Conservation (phyloP, 108 stramenopile genomes). For the Skeletonema grethae region DNA sequence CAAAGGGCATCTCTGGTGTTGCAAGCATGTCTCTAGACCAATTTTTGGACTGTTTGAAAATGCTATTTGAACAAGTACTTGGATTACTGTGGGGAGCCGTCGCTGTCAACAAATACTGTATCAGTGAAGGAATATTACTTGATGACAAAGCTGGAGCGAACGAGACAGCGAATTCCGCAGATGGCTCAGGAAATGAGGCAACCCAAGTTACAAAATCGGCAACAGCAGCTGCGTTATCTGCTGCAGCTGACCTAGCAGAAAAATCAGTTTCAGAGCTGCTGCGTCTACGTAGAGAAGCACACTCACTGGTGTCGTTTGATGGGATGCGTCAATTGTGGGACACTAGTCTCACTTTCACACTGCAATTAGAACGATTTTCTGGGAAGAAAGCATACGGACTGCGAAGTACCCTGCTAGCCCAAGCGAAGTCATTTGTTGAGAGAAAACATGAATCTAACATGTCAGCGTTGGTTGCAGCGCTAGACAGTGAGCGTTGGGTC, state of each 20-base stretch:
- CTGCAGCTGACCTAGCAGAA: conserved; percentile 75
- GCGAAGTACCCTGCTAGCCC: conserved; percentile 85
- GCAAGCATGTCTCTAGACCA: conserved; percentile 77
- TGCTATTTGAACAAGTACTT: conserved; percentile 86
- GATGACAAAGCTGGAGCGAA: conserved; percentile 17
- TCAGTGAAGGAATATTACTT: conserved; percentile 55
- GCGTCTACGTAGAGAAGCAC: conserved; percentile 83
- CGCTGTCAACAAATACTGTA: conserved; percentile 63
- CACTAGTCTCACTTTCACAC: conserved; percentile 69
- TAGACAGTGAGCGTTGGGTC: conserved; percentile 94
- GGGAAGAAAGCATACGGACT: conserved; percentile 84
- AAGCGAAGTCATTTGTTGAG: conserved; percentile 93
- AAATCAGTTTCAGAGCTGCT: conserved; percentile 85
- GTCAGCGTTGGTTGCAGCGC: conserved; percentile 78
- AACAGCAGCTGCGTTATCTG: conserved; percentile 64
- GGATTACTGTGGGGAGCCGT: conserved; percentile 63
- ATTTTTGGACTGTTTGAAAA: conserved; percentile 83
- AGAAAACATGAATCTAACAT: conserved; percentile 90
- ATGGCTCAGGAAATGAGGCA: conserved; percentile 6
- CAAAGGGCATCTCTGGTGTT: conserved; percentile 56
- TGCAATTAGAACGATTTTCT: conserved; percentile 70
- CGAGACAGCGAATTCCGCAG: conserved; percentile 3
- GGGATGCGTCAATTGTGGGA: conserved; percentile 92
- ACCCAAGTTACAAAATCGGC: conserved; percentile 48
- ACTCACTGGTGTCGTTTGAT: conserved; percentile 74